These are phyloP conservation scores for Boletales sp. DNA, from an alignment of 768 basidiomycete species.

Conservation along the genomic window DNA sequence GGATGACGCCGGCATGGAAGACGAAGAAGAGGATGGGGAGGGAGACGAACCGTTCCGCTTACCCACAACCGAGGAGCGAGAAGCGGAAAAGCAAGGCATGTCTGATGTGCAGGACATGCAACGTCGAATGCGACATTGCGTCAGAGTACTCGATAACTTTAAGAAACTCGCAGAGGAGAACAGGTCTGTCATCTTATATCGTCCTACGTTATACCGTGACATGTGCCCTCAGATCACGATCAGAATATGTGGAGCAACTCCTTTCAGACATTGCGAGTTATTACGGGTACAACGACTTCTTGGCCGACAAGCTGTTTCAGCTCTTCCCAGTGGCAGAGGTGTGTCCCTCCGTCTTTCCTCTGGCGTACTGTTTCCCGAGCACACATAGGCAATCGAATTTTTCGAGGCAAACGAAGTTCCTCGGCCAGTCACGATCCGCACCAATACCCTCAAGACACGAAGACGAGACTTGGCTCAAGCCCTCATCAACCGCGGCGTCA, in stretches of 20 bases:
- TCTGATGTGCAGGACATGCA: conserved; percentile 76
- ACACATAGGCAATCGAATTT: conserved; percentile 85
- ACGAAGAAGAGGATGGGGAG: conserved; percentile 32
- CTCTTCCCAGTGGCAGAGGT: conserved; percentile 93
- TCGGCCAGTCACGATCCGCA: conserved; percentile 95
- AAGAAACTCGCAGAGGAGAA: conserved; percentile 61
- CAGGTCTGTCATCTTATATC: conserved; percentile 38
- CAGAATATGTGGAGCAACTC: conserved; percentile 88
- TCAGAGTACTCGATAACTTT: conserved; percentile 70
- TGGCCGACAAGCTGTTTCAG: conserved; percentile 91
- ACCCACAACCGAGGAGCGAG: conserved; percentile 68
- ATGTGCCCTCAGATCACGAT: conserved; percentile 57
- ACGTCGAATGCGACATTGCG: conserved; percentile 74
- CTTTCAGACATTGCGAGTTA: conserved; percentile 89
- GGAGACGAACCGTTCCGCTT: conserved; percentile 51
- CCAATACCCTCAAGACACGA: conserved; percentile 92
- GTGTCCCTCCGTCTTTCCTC: conserved; percentile 14
- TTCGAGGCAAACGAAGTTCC: conserved; percentile 97
- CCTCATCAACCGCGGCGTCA: conserved; percentile 93
- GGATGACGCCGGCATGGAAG: conserved; percentile 41
- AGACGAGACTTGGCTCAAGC: conserved; percentile 92
- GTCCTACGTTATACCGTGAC: conserved; percentile 6
- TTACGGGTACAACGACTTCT: conserved; percentile 96
- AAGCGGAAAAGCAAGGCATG: conserved; percentile 64
- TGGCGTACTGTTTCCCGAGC: neutral